These are phyloP conservation scores for Meira miltonrushii DNA, from an alignment of 1,284 basidiomycete genomes.

Conservation along the genomic window DNA sequence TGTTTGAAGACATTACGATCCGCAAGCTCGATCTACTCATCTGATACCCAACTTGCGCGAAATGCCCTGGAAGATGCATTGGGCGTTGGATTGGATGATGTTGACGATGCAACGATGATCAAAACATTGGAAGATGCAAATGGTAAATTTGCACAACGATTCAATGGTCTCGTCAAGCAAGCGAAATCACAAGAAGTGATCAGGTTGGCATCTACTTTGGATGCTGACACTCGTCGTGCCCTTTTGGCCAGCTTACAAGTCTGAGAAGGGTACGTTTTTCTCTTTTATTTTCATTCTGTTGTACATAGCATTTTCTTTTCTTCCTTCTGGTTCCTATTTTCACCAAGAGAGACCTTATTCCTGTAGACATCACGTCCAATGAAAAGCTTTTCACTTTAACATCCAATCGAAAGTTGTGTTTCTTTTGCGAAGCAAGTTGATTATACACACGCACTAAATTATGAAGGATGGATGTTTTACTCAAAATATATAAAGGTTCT, in stretches of 20 bases:
- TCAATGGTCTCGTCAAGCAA: neutral
- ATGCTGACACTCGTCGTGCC: conserved; percentile 8
- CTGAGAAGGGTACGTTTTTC: neutral
- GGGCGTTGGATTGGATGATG: conserved; percentile 12
- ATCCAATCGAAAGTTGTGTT: too few relatives aligned
- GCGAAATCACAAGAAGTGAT: conserved; percentile 5
- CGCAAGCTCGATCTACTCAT: neutral
- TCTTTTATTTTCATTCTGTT: neutral
- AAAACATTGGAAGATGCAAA: conserved; percentile 2
- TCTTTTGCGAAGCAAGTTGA: too few relatives aligned
- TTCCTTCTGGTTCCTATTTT: too few relatives aligned
- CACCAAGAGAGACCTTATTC: too few relatives aligned
- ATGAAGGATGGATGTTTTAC: too few relatives aligned
- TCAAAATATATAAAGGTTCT: too few relatives aligned
- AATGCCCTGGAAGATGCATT: conserved; percentile 7
- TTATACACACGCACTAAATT: too few relatives aligned
- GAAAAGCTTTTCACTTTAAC: too few relatives aligned
- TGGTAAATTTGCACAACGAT: neutral
- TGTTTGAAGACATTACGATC: conserved; percentile 19
- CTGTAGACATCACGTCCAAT: too few relatives aligned
- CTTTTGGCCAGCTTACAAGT: conserved; percentile 9
- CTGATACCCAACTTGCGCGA: neutral
- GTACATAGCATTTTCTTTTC: too few relatives aligned
- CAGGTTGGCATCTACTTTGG: conserved; percentile 6
- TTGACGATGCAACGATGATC: conserved; percentile 6